Evolutionary conservation across 345 rosid genomes (phyloP).

Genomic region (Lagerstroemia speciosa): DNA sequence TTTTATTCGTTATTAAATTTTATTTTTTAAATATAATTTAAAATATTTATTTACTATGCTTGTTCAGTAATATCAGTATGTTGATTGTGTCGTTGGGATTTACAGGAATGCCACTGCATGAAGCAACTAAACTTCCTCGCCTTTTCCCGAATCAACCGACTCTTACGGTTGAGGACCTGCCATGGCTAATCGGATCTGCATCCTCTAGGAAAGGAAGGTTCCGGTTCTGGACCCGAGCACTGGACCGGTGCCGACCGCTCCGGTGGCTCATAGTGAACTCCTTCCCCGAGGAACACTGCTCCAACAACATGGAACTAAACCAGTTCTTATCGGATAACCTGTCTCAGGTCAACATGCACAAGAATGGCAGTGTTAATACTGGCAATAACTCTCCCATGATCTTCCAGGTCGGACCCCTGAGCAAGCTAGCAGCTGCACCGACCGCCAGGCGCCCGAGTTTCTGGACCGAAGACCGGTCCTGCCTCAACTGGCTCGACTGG

Average conservation of each 20-base stretch:
- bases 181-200: conserved; percentile 72
- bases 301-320: not conserved
- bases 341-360: too few species aligned
- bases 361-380: too few species aligned
- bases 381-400: conserved; percentile 16
- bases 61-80: too few species aligned
- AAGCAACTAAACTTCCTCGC: not conserved
- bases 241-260: conserved; percentile 39
- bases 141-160: not conserved
- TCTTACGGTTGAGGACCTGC: conserved; percentile 46
- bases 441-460: conserved; percentile 33
- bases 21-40: too few species aligned
- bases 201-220: conserved; percentile 49
- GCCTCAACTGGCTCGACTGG: conserved; percentile 51
- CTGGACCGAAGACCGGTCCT: conserved; percentile 56
- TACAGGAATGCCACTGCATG: not conserved
- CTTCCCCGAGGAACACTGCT: conserved; percentile 31
- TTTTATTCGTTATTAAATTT: too few species aligned
- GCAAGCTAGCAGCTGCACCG: conserved; percentile 13
- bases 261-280: conserved; percentile 58
- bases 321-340: not conserved
- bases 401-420: conserved; percentile 40
- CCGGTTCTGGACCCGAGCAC: conserved; percentile 56
- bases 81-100: not conserved
- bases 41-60: too few species aligned